Conservation (phyloP, 768 basidiomycete genomes). For the Zangia roseola region DNA sequence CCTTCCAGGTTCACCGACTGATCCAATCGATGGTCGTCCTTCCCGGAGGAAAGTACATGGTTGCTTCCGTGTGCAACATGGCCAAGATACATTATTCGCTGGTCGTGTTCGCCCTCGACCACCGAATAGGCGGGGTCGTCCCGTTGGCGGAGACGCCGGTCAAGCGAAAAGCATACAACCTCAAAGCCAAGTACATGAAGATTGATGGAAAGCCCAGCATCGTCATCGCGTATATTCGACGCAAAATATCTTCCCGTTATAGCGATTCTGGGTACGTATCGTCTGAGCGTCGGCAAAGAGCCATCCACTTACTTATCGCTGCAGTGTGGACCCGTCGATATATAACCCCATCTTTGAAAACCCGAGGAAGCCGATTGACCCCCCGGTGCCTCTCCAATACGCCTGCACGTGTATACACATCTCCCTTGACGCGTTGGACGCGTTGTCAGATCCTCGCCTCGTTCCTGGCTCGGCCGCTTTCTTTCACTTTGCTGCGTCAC, state of each 20-base stretch:
- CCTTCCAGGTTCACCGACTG: slow-evolving; percentile 32
- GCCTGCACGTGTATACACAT: slow-evolving; percentile 44
- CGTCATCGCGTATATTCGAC: slow-evolving; percentile 51
- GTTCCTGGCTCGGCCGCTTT: slow-evolving; percentile 39
- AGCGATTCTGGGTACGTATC: slow-evolving; percentile 17
- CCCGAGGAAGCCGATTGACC: slow-evolving; percentile 40
- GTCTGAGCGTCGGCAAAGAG: neutral
- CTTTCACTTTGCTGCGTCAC: slow-evolving; percentile 32
- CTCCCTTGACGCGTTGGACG: slow-evolving; percentile 43
- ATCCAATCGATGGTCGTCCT: slow-evolving; percentile 56
- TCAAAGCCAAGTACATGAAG: slow-evolving; percentile 62
- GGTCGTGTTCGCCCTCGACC: slow-evolving; percentile 55
- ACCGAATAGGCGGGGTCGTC: slow-evolving; percentile 40
- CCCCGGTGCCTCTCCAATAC: slow-evolving; percentile 42
- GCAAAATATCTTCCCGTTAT: slow-evolving; percentile 29
- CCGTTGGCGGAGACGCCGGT: slow-evolving; percentile 51
- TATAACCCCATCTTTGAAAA: slow-evolving; percentile 33
- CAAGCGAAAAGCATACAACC: slow-evolving; percentile 49
- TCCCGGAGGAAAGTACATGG: slow-evolving; percentile 66
- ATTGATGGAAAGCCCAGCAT: slow-evolving; percentile 46
- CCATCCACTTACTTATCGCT: slow-evolving; percentile 3
- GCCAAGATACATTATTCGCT: slow-evolving; percentile 47
- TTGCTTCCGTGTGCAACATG: slow-evolving; percentile 54
- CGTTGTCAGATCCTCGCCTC: slow-evolving; percentile 42
- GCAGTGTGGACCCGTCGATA: slow-evolving; percentile 30